A percentile compares a stretch with the other conserved stretches of the same genome.
Conservation (phyloP, 345 rosid species). For the Jatropha curcas region DNA sequence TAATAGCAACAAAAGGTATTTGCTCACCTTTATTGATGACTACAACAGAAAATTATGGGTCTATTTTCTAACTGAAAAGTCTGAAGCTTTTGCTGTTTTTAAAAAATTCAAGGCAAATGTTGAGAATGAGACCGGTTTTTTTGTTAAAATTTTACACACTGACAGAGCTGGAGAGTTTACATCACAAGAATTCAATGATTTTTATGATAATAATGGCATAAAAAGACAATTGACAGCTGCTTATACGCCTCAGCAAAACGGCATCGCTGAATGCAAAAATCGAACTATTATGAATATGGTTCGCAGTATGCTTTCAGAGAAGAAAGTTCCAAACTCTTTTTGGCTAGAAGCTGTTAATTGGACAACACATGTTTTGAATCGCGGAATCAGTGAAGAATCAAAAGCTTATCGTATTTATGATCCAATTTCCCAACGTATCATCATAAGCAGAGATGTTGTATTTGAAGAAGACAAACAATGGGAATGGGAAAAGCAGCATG, state of each 20-base stretch:
- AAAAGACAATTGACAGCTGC: neutral
- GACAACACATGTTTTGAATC: no score
- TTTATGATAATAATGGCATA: neutral
- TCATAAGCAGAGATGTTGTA: neutral
- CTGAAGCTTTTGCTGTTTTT: neutral
- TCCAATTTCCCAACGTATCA: neutral
- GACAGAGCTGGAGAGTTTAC: neutral
- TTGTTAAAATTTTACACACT: accelerated
- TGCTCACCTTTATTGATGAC: neutral
- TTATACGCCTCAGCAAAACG: neutral
- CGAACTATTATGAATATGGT: neutral
- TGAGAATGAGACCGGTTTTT: neutral
- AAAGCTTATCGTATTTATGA: neutral
- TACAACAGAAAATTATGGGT: neutral
- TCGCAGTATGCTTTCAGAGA: neutral
- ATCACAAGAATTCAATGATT: neutral
- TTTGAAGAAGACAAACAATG: neutral
- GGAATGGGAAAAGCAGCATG: neutral
- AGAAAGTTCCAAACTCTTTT: neutral
- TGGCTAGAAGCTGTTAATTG: neutral
- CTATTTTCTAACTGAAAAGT: neutral
- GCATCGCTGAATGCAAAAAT: neutral
- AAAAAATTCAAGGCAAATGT: neutral
- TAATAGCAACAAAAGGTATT: neutral
- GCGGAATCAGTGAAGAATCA: neutral